A percentile compares a stretch with the other conserved stretches of the same genome.
These are phyloP conservation scores for Pisolithus orientalis DNA, from an alignment of 768 basidiomycete genomes.

Conservation along the genomic window DNA sequence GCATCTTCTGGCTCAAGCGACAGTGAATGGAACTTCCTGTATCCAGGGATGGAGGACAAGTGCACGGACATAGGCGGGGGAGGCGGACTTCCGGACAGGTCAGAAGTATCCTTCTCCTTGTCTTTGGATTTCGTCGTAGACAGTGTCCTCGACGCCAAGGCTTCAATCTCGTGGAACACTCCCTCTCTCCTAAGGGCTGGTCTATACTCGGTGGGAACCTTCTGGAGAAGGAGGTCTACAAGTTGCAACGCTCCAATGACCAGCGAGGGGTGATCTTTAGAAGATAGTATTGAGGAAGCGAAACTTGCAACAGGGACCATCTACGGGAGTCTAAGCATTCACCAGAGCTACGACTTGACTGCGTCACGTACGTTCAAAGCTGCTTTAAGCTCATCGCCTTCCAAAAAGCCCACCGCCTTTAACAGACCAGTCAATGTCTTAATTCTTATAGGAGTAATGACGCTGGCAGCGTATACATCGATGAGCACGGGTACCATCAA, in stretches of 20 bases:
- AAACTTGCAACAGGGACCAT: conserved; percentile 94
- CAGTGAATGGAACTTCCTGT: conserved; percentile 64
- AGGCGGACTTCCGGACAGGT: conserved; percentile 32
- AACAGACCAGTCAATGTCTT: conserved; percentile 85
- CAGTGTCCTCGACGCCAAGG: conserved; percentile 59
- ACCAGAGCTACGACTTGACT: neutral
- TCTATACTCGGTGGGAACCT: conserved; percentile 78
- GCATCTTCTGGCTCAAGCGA: conserved; percentile 83
- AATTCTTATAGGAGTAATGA: conserved; percentile 77
- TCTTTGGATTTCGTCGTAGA: conserved; percentile 48
- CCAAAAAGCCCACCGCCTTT: conserved; percentile 88
- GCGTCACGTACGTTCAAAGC: conserved; percentile 64
- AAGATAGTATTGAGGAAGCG: conserved; percentile 88
- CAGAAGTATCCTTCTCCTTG: conserved; percentile 31
- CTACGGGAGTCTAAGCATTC: conserved; percentile 34
- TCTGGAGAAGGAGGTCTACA: conserved; percentile 83
- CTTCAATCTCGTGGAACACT: conserved; percentile 91
- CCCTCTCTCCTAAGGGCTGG: conserved; percentile 92
- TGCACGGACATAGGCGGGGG: conserved; percentile 22
- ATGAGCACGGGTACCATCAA: conserved; percentile 90
- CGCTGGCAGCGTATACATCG: conserved; percentile 99
- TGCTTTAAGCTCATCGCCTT: conserved; percentile 63
- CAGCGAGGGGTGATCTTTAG: conserved; percentile 81
- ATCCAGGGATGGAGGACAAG: conserved; percentile 48
- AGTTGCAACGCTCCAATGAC: conserved; percentile 89